Evolutionary conservation across 257 asterid species (phyloP).

Genomic region (Apocynum venetum): DNA sequence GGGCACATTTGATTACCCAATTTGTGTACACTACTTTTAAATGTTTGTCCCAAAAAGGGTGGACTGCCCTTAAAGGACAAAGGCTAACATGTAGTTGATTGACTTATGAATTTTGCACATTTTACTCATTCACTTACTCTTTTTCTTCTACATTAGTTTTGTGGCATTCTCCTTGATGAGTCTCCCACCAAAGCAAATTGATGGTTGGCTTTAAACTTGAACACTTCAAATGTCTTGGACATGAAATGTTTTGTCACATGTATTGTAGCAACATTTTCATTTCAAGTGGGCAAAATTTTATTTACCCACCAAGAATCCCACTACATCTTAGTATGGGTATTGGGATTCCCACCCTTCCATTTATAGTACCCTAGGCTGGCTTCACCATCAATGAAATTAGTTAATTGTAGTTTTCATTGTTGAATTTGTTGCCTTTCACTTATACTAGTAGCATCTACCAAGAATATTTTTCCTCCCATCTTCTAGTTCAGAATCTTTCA

Average conservation of each 20-base stretch:
- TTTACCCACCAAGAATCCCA: slow-evolving; percentile 1
- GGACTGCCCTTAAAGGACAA: slow-evolving; percentile 13
- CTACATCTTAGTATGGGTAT: slow-evolving; percentile 1
- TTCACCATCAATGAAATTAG: slow-evolving; percentile 2
- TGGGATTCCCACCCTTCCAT: slow-evolving; percentile 4
- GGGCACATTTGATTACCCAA: slow-evolving; percentile 28
- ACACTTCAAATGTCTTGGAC: slow-evolving; percentile 2
- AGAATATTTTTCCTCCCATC: neutral
- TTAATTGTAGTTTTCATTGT: slow-evolving; percentile 9
- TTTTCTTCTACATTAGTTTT: neutral
- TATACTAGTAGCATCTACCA: neutral
- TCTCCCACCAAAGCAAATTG: slow-evolving; percentile 6
- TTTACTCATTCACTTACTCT: slow-evolving; percentile 6
- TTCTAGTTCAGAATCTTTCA: too few relatives aligned
- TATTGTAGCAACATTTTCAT: slow-evolving; percentile 6
- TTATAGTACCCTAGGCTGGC: neutral
- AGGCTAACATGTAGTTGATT: slow-evolving; percentile 9
- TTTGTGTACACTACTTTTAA: slow-evolving; percentile 17
- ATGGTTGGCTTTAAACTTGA: slow-evolving; percentile 9
- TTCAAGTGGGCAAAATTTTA: slow-evolving; percentile 9
- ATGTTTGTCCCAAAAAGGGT: slow-evolving; percentile 29
- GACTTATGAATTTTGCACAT: slow-evolving; percentile 15
- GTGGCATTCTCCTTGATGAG: neutral
- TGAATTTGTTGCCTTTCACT: slow-evolving; percentile 1
- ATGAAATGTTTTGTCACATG: slow-evolving; percentile 17